These are phyloP conservation scores for Pseudogymnoascus sp. DNA, from an alignment of 2,329 filamentous ascomycete genomes.

Conservation along the genomic window DNA sequence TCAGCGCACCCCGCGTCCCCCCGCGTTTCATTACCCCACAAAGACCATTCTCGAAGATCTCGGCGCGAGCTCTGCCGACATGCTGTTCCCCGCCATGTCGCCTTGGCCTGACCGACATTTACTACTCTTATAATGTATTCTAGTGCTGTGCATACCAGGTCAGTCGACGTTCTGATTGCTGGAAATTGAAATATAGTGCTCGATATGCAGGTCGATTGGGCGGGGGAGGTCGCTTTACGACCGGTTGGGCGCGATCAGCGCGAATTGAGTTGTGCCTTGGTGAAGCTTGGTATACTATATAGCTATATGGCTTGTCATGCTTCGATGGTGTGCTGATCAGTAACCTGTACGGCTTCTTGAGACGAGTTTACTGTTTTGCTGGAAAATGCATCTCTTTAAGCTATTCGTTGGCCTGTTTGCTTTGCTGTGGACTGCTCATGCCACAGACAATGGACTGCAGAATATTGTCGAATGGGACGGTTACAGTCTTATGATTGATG, in stretches of 20 bases:
- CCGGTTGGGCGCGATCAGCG: background rate
- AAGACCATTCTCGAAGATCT: constrained; percentile 9
- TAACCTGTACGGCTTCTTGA: background rate
- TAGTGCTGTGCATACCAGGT: background rate
- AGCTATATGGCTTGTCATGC: background rate
- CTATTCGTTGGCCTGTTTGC: constrained; percentile 19
- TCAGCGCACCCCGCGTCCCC: background rate
- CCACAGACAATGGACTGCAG: constrained; percentile 34
- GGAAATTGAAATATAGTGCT: constrained; percentile 3
- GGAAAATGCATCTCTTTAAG: constrained; percentile 18
- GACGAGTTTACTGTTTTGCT: background rate
- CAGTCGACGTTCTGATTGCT: constrained; percentile 6
- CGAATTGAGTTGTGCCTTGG: constrained; percentile 11
- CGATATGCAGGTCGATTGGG: constrained; percentile 5
- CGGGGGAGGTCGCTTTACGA: background rate
- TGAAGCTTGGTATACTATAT: constrained; percentile 9
- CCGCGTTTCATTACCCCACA: constrained; percentile 8
- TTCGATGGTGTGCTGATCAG: background rate
- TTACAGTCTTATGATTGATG: constrained; percentile 42
- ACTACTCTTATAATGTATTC: background rate
- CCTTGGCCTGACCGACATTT: background rate
- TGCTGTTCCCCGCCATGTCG: background rate
- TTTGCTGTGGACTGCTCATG: constrained; percentile 21
- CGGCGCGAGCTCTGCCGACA: background rate
- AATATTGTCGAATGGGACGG: constrained; percentile 42